Percentiles rank a stretch among this genome's conserved stretches.
Evolutionary conservation across 2,329 filamentous ascomycete genomes (phyloP).

Genomic region (Fusarium verrucosum): DNA sequence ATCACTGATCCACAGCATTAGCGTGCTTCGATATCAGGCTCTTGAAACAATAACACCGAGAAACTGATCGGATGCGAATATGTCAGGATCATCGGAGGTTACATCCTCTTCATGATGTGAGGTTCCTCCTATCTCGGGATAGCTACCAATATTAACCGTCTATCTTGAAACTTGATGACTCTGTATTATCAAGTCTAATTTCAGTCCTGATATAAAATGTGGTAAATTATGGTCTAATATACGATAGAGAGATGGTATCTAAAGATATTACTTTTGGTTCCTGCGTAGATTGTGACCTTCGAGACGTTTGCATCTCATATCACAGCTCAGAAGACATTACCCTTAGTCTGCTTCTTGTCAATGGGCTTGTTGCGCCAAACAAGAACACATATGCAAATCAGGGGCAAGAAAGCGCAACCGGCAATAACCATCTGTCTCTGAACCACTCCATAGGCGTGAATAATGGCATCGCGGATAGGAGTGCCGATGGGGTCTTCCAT

Average conservation of each 20-base stretch:
- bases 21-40: background rate
- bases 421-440: constrained; percentile 59
- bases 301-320: background rate
- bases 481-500: constrained; percentile 59
- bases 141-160: background rate
- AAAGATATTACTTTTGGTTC: background rate
- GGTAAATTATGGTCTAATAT: background rate
- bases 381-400: constrained; percentile 53
- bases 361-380: constrained; percentile 61
- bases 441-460: constrained; percentile 64
- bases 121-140: background rate
- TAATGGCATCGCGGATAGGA: constrained; percentile 61
- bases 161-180: background rate
- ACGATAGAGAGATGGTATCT: background rate
- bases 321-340: constrained; percentile 56
- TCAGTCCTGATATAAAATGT: background rate
- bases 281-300: background rate
- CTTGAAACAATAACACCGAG: background rate
- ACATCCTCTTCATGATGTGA: background rate
- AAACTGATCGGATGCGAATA: background rate
- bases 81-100: background rate
- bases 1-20: background rate
- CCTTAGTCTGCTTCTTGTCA: constrained; percentile 61
- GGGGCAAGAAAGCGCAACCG: constrained; percentile 47
- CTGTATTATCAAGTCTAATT: too few relatives aligned